A percentile compares a stretch with the other conserved stretches of the same genome.
These are phyloP conservation scores for Reutealis trisperma DNA, from an alignment of 345 rosid genomes.

Conservation along the genomic window DNA sequence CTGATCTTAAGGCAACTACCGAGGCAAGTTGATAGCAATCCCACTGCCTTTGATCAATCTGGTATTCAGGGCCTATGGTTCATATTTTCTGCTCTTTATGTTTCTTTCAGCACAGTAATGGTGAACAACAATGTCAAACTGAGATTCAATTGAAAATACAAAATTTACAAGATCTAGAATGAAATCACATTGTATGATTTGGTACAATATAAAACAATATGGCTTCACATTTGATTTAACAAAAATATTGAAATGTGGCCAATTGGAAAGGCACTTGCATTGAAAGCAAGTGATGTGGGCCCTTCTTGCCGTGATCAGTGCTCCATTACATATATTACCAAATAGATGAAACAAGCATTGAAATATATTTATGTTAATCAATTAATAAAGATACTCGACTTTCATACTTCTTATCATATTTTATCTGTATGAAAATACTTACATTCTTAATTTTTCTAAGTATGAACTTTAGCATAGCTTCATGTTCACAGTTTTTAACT, in stretches of 20 bases:
- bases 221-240: not conserved
- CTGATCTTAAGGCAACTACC: conserved; percentile 21
- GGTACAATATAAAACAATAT: not conserved
- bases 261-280: not conserved
- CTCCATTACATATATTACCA: too few relatives aligned
- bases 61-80: not conserved
- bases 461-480: not conserved
- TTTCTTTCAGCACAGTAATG: not conserved
- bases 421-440: not conserved
- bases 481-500: too few relatives aligned
- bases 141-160: not conserved
- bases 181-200: not conserved
- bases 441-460: not conserved
- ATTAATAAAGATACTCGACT: too few relatives aligned
- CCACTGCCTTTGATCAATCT: not conserved
- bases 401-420: not conserved
- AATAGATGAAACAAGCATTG: not conserved
- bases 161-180: not conserved
- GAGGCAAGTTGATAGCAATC: conserved; percentile 19
- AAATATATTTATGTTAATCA: too few relatives aligned
- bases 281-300: not conserved
- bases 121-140: not conserved
- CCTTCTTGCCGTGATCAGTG: not conserved
- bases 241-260: too few relatives aligned
- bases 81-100: not conserved